Evolutionary conservation across 345 rosid species (phyloP), one percentile per base, ranked within the genome.

Genomic region (Chamaenerion angustifolium): DNA sequence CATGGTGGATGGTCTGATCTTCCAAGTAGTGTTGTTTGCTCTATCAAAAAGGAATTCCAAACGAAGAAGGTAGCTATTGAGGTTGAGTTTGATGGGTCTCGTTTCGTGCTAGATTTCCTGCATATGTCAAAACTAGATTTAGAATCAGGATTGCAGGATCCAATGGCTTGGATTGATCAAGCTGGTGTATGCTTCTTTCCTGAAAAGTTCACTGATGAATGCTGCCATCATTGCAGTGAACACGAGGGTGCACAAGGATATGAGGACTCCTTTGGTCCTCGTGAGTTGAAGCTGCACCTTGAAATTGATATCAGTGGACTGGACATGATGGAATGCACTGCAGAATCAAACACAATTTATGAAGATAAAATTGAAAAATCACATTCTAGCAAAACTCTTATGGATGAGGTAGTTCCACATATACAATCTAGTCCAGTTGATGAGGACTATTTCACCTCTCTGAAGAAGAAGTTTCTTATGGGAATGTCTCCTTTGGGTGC

Each of bases 101-200:
- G 16, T 27, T 77, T 62, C 56, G 62, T 85, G 51, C 71, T 93
- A 48, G 95, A 93, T 67, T 81, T 93, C 61, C 52, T 85, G 75
- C 94, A 85, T 35, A 93, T 93, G 99, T 64, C 70, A 31, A 69
- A 66, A 12, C 48, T 88, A 23, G 82, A 93, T 70, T 40, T 64
- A 75, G 78, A 68, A 58, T 81, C 85, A n/a, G 88, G 92, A 40
- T 37, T 45, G 3, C 79, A 72, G 46, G 73, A 68, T 46, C 80
- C 94, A 0, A 74, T 93, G 64, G 95, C 99, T 40, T 93, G 99
- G 99, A 93, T 93, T 68, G 99, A 93, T 60, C 71, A 77, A 56
- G 76, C 69, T 15, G 92, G 77, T 46, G 52, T 64, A 43, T 83
- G 90, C 63, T 93, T 83, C 59, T 93, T 93, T 59, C 99, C 99